Conservation (phyloP, 305 asterid species). For the Nicotiana rustica region DNA sequence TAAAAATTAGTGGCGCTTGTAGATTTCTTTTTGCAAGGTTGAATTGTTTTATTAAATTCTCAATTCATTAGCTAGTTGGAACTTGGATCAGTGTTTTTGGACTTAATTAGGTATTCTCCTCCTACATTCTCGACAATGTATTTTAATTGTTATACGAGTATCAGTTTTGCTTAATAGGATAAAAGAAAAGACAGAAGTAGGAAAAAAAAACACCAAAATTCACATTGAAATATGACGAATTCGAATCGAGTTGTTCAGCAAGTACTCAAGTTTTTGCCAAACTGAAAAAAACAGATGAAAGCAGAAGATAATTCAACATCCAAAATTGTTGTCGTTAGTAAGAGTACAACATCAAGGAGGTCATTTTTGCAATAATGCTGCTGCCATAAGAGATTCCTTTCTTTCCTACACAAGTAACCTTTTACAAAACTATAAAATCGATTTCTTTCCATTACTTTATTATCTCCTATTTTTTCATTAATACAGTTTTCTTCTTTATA, state of each 20-base stretch:
- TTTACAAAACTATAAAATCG: background rate
- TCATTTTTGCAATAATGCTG: slow-evolving; percentile 3
- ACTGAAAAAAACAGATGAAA: background rate
- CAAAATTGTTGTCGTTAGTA: background rate
- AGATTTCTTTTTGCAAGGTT: too few relatives aligned
- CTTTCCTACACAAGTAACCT: background rate
- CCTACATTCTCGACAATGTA: background rate
- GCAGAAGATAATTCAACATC: background rate
- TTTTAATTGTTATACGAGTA: too few relatives aligned
- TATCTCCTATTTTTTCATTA: background rate
- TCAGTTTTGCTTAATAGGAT: background rate
- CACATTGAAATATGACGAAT: background rate
- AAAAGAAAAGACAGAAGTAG: background rate
- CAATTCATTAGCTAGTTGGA: background rate
- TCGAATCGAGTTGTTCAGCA: background rate
- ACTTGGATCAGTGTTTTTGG: background rate
- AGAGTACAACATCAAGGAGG: background rate
- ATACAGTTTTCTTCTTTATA: background rate
- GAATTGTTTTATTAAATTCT: too few relatives aligned
- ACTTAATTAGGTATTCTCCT: background rate
- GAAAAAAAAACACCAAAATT: background rate
- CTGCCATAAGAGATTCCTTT: slow-evolving; percentile 18
- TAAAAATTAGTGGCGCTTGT: too few relatives aligned
- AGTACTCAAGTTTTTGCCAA: background rate
- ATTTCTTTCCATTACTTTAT: background rate